Percentiles rank a stretch among this genome's conserved stretches.
Conservation (phyloP, 2,329 filamentous ascomycete genomes). For the Colletotrichum echinochloae region DNA sequence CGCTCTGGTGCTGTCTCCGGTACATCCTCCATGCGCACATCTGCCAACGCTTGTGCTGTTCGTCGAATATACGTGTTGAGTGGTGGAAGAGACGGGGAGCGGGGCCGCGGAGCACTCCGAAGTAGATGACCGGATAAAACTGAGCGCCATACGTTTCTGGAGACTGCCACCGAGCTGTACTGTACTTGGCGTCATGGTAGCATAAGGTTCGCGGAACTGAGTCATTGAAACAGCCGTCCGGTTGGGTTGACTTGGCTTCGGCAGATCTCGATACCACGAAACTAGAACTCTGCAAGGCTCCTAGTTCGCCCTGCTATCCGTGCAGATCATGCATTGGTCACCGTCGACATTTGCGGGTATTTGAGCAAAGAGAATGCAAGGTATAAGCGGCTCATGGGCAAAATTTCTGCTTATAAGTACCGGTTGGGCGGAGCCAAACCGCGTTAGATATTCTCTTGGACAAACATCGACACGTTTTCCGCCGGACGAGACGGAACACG, state of each 20-base stretch:
- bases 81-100: background rate
- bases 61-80: too few relatives aligned
- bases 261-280: background rate
- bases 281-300: background rate
- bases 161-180: background rate
- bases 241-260: background rate
- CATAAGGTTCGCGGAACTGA: background rate
- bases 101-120: background rate
- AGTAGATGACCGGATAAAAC: background rate
- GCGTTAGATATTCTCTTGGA: too few relatives aligned
- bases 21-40: background rate
- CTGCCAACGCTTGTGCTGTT: background rate
- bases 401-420: background rate
- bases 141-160: background rate
- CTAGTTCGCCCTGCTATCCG: background rate
- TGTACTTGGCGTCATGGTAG: too few relatives aligned
- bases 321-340: too few relatives aligned
- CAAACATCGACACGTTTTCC: too few relatives aligned
- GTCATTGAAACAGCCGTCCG: conserved; percentile 1
- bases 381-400: too few relatives aligned
- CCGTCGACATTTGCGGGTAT: too few relatives aligned
- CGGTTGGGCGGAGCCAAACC: background rate
- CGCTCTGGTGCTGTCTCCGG: background rate
- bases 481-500: background rate
- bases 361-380: too few relatives aligned